Evolutionary conservation across 441 rosid species (phyloP).

Genomic region (Pelargonium cotyledonis): DNA sequence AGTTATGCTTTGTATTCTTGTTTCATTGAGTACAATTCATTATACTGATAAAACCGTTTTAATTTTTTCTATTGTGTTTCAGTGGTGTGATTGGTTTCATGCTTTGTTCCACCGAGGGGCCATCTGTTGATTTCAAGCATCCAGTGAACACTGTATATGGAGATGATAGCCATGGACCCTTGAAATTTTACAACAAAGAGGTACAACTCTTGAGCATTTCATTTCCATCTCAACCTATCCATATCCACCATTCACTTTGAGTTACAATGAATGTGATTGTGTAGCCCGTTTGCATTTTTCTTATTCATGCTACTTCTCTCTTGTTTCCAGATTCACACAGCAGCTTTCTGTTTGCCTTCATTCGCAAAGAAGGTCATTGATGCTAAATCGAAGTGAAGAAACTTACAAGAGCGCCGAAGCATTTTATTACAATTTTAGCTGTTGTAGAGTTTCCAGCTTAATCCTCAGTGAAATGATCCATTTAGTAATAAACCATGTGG

Average conservation of each 20-base stretch:
- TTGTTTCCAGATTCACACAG: conserved; percentile 60
- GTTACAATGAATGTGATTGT: background rate
- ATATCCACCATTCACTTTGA: background rate
- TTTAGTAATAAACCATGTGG: conserved; percentile 7
- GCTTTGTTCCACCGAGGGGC: conserved; percentile 93
- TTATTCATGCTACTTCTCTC: background rate
- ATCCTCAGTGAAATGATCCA: too few species aligned
- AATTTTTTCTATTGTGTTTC: conserved; percentile 1
- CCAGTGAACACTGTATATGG: conserved; percentile 64
- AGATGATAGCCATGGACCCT: conserved; percentile 39
- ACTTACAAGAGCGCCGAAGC: conserved; percentile 6
- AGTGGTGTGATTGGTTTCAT: conserved; percentile 95
- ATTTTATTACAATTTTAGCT: too few species aligned
- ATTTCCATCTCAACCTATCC: background rate
- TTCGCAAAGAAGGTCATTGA: conserved; percentile 86
- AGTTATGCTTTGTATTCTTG: too few species aligned
- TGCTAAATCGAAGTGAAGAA: conserved; percentile 30
- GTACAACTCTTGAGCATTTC: conserved; percentile 23
- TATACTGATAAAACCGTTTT: background rate
- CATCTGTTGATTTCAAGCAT: conserved; percentile 78
- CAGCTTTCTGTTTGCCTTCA: conserved; percentile 89
- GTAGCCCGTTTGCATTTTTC: background rate
- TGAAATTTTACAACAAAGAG: conserved; percentile 81
- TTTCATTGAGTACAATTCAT: background rate
- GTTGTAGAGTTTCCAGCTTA: too few species aligned